Evolutionary conservation across 2,329 filamentous ascomycete genomes (phyloP).

Genomic region (Kalmusia sp.): DNA sequence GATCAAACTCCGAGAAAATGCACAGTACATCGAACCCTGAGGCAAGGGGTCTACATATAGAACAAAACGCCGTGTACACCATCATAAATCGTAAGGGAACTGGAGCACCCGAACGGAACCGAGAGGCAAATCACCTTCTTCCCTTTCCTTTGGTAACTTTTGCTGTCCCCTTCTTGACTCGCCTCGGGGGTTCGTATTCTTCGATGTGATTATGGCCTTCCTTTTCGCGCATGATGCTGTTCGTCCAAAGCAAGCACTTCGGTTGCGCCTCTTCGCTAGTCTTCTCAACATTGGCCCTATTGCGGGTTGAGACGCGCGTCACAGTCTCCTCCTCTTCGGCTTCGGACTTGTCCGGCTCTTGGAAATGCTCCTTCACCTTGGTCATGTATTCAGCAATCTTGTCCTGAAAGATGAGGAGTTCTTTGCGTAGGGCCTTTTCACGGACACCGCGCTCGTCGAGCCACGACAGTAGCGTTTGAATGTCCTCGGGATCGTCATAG

Average conservation of each 20-base stretch:
- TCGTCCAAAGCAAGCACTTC: conserved; percentile 71
- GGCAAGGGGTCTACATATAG: background rate
- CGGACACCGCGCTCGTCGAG: conserved; percentile 86
- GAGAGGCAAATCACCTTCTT: conserved; percentile 22
- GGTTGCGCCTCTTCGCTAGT: conserved; percentile 57
- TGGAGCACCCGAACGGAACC: background rate
- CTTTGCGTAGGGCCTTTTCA: conserved; percentile 86
- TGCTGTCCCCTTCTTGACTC: conserved; percentile 50
- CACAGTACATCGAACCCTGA: background rate
- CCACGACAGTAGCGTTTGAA: conserved; percentile 85
- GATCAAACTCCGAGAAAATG: conserved; percentile 4
- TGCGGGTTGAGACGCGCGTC: conserved; percentile 68
- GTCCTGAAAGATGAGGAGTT: conserved; percentile 77
- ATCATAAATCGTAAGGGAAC: conserved; percentile 26
- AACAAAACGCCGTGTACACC: conserved; percentile 20
- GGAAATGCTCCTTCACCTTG: conserved; percentile 76
- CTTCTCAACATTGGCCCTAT: conserved; percentile 63
- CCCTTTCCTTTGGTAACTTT: conserved; percentile 39
- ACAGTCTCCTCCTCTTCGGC: conserved; percentile 56
- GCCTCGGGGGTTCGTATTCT: conserved; percentile 55
- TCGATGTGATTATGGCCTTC: conserved; percentile 68
- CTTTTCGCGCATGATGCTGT: conserved; percentile 65
- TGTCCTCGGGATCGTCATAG: conserved; percentile 78
- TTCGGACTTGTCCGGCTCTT: conserved; percentile 58
- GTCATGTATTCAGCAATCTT: conserved; percentile 82